A percentile compares a stretch with the other conserved stretches of the same genome.
Evolutionary conservation across 139 green algal species (phyloP).

Genomic region (Parachlorella kessleri): DNA sequence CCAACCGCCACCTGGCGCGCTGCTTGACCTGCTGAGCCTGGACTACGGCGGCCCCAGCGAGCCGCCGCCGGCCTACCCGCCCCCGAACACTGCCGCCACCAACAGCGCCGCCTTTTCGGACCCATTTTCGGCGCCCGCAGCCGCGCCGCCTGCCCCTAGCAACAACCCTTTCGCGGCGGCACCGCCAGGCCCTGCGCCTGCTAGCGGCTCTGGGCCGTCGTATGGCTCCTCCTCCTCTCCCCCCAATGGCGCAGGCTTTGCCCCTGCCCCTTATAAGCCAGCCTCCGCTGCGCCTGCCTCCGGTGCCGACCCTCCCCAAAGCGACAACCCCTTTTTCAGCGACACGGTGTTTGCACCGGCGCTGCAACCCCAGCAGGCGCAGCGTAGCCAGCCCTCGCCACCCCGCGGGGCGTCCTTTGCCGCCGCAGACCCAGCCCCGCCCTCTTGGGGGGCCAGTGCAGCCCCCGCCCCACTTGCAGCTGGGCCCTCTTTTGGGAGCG

Average conservation of each 20-base stretch:
- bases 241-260: not conserved
- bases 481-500: too few species aligned
- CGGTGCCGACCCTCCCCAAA: not conserved
- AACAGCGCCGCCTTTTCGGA: not conserved
- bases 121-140: not conserved
- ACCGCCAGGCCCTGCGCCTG: not conserved
- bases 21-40: constrained; percentile 39
- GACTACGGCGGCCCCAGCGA: not conserved
- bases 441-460: too few species aligned
- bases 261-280: not conserved
- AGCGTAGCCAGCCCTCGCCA: too few species aligned
- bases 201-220: too few species aligned
- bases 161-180: constrained; percentile 9
- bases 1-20: not conserved
- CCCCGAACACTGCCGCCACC: not conserved
- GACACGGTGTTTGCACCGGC: constrained; percentile 5
- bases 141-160: not conserved
- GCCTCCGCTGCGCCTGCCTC: not conserved
- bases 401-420: too few species aligned
- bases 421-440: too few species aligned
- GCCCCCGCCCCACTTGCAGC: too few species aligned
- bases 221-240: constrained; percentile 2
- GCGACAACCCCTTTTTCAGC: constrained; percentile 20
- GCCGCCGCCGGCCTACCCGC: not conserved
- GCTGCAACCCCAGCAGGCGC: too few species aligned